Base-by-base conservation (phyloP, 1,284 basidiomycete species). In the Puccinia polysora region DNA sequence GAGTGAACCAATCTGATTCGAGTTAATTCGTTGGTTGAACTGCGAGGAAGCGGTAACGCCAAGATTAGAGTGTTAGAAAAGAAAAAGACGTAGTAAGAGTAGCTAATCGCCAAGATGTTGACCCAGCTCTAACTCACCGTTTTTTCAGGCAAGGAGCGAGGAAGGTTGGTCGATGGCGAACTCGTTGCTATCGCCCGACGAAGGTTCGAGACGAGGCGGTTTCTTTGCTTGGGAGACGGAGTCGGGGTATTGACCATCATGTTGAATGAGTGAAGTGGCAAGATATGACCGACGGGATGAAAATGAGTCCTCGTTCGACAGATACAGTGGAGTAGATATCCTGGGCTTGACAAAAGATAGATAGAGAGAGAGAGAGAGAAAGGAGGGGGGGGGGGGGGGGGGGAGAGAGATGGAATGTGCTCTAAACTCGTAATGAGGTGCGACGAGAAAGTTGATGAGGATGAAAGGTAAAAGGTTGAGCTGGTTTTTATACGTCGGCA, bases 181-280 rank as follows among this genome's bases (percentile, higher is more conserved):
- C 28, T 5, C 10, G 34, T 18, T 14, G 8, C 6, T 6, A 60
- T 12, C 3, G 58, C 45, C 1, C 58, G 38, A 45, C 58, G 58
- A 15, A 60, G 20, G 23, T 36, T 60, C 6, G 58, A 60, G 14
- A 60, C 45, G 15, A 60, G 45, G 5, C 58, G 58, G 38, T 60
- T 60, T 28, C 38, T 60, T 7, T 60, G 58, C 32, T 60, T 60
- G 15, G 58, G 58, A 18, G 58, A 60, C 2, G 58, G 58, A 43
- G 58, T 60, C 1, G 15, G 40, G 40, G 5, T 45, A 40, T 45
- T 60, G 58, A 14, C 30, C 40, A 43, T 23, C 58, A 60, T 60
- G 8, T 15, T 60, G 36, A 43, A 25, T n/a, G 43, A 15, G 23
- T 49, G 23, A 18, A n/a, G 49, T 7, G 49, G 20, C 18, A 49